Evolutionary conservation across 441 rosid genomes (phyloP).

Genomic region (Brassica balearica): DNA sequence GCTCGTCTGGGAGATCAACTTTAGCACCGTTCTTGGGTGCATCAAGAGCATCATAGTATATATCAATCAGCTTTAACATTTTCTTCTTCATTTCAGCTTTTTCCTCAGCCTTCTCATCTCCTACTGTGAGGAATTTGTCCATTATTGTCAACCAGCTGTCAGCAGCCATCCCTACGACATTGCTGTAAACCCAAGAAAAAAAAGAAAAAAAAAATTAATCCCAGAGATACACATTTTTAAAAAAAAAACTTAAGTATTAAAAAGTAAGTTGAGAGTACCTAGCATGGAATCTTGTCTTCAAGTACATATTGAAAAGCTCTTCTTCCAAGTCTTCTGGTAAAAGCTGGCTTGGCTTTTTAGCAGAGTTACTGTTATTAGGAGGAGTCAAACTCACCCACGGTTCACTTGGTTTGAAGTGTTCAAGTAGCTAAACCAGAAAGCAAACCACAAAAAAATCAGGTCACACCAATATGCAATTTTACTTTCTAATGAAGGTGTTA

Average conservation of each 20-base stretch:
- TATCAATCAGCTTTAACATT: conserved; percentile 51
- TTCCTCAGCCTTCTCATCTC: conserved; percentile 51
- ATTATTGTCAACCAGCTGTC: conserved; percentile 72
- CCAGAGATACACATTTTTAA: conserved; percentile 1
- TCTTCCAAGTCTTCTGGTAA: conserved; percentile 61
- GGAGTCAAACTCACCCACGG: conserved; percentile 61
- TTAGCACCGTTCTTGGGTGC: conserved; percentile 70
- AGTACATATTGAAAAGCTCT: conserved; percentile 64
- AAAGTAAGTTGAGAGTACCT: conserved; percentile 49
- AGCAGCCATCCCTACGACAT: conserved; percentile 62
- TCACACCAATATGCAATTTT: not conserved
- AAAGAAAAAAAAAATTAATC: conserved; percentile 1
- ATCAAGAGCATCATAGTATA: conserved; percentile 85
- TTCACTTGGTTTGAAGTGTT: conserved; percentile 55
- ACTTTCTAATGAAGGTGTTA: not conserved
- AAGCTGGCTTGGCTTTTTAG: conserved; percentile 50
- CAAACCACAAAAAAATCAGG: conserved; percentile 11
- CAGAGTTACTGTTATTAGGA: conserved; percentile 22
- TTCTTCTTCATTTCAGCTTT: conserved; percentile 47
- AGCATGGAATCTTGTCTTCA: conserved; percentile 60
- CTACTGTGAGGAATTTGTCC: conserved; percentile 67
- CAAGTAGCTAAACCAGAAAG: conserved; percentile 56
- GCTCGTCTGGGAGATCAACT: conserved; percentile 54
- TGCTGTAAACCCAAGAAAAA: conserved; percentile 46
- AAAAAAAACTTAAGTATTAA: not conserved